Base-by-base conservation (phyloP, 768 basidiomycete genomes). In the Amanita molliuscula region DNA sequence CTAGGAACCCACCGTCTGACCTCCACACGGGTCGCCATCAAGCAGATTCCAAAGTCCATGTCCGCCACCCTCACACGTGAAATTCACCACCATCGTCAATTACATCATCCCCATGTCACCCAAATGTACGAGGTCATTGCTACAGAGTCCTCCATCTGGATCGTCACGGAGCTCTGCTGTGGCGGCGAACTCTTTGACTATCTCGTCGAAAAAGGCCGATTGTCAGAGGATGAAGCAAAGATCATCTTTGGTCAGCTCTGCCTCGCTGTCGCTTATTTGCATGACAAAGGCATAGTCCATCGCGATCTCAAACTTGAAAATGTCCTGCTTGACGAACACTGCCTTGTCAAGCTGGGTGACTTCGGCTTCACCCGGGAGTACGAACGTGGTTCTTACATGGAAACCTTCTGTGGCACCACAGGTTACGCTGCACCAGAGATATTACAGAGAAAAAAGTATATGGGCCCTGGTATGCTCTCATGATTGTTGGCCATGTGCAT, bases 111-210 rank as follows among this genome's bases (percentile, higher is more conserved):
- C 0, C 82, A 96, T 62, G 80, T 99, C 59, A 89, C 92, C 11
- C 92, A 95, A 62, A 83, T 98, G 67, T 96, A 88, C 71, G 95
- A 99, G 68, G 90, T 98, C 61, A 88, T 98, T 62, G 96, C 96
- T 7, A 98, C 96, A 1, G 96, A 99, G 67, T 78, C 80, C 21
- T 78, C 81, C 55, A 94, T 99, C 61, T 98, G 93, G 92, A 91
- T 99, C 51, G 86, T 99, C 37, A 90, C 93, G 13, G 96, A 99
- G 62, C 82, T 99, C 29, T 98, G 96, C 66, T 84, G 82, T 40
- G 96, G 96, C 8, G 96, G 96, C 35, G 96, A 99, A 65, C 78
- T 99, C 25, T 99, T 97, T 66, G 96, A 98, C 67, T 98, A 98
- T 62, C 83, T 99, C 20, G 90, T 87, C 11, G 96, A 99, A 72